Base-by-base conservation (phyloP, 371 early-diverging fungal genomes). In the Mortierella sp. region DNA sequence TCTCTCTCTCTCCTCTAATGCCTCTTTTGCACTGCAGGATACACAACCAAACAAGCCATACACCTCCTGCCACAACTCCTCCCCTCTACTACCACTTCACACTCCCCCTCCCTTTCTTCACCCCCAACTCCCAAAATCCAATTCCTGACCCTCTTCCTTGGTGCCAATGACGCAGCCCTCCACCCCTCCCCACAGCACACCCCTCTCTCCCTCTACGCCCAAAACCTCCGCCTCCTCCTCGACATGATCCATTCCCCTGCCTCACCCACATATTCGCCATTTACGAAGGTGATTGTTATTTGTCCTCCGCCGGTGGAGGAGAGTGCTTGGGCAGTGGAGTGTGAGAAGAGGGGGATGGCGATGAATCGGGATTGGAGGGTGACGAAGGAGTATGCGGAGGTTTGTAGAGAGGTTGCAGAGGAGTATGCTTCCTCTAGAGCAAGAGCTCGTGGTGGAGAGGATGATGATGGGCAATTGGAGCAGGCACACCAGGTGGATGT, bases 91-190 rank as follows among this genome's bases (percentile, higher is more conserved):
- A 46, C 24, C 37, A 14, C 43, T n/a, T n/a, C n/a, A n/a, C n/a
- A n/a, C n/a, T n/a, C n/a, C n/a, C n/a, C n/a, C n/a, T n/a, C n/a
- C n/a, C n/a, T n/a, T n/a, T n/a, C n/a, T n/a, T 21, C 72, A 48
- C 44, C 26, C n/a, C 28, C 13, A 0, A 1, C 50, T 50, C 50
- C 50, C 50, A 81, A 83, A 16, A 86, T 95, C 59, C 83, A 82
- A 14, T 88, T 97, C 43, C 82, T 95, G 72, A 94, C 93, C 28
- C 90, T 98, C 19, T 94, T 96, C 70, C 91, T 96, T 55, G 98
- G 98, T 9, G 93, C 97, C 57, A 98, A 98, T 86, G 98, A 98
- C 81, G 93, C 96, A 0, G 89, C 92, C 6, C 67, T 91, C 10
- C 84, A 89, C n/a, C 83, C 83, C 37, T 80, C 89, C 0, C 61